Base-by-base conservation (phyloP, 2,329 filamentous ascomycete genomes). In the Apiospora aurea region DNA sequence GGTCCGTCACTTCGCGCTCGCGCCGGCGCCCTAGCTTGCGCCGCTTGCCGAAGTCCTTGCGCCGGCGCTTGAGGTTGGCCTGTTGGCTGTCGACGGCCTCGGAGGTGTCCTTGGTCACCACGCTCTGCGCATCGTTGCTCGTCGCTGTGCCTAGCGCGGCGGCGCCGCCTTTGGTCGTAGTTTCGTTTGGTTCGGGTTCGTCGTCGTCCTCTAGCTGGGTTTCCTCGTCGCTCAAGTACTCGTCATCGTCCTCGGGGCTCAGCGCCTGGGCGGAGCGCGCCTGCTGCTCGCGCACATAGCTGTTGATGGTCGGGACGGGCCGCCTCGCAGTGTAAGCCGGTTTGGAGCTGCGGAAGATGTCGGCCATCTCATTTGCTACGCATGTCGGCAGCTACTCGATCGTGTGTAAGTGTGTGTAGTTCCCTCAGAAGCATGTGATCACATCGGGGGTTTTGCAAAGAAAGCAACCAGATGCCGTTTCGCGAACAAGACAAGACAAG, bases 1-100 rank as follows among this genome's bases (percentile, higher is more conserved):
- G 68, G 68, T 69, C 68, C 43, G 68, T 69, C n/a, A 69, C 68
- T 47, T 69, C 68, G 47, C 68, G 68, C 68, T 69, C 68, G 1
- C 68, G 26, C 4, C 68, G 47, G 21, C 38, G 46, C 34, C 24
- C 14, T 10, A 51, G 46, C 11, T 44, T 38, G 1, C 68, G 29
- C 46, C 68, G 10, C 46, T 53, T 47, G 34, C 47, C 34, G 49
- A 53, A 57, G 68, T 69, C 46, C 34, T 57, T 69, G 47, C 68
- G 68, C 7, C 68, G 68, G 18, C 38, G 68, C 68, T 69, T 69
- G 11, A 57, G 68, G 38, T 57, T 44, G 11, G 26, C 47, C 10
- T 47, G 29, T 10, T 47, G 29, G 46, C 24, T 34, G 34, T 53
- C 68, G 11, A 21, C 24, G n/a, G 47, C n/a, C 47, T 69, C 68